Conservation (phyloP, 2,329 filamentous ascomycete genomes). For the Phaeophleospora eucalypticola region DNA sequence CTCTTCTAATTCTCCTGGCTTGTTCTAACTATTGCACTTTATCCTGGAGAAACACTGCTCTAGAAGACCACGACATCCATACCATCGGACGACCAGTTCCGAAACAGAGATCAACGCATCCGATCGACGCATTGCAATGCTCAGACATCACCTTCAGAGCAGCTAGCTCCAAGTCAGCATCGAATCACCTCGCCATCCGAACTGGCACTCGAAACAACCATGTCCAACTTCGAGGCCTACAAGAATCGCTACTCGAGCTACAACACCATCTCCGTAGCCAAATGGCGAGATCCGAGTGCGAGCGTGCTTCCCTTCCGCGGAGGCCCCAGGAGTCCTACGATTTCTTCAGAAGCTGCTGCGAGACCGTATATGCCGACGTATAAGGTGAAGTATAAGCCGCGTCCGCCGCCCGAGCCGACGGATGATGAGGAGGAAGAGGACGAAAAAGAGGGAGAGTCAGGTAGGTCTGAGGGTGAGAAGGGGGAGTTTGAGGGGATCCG, state of each 20-base stretch:
- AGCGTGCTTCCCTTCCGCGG: conserved; percentile 26
- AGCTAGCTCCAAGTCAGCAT: too few species aligned
- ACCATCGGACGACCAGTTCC: too few species aligned
- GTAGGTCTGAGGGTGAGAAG: not conserved
- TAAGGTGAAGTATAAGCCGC: conserved; percentile 20
- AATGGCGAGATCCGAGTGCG: conserved; percentile 25
- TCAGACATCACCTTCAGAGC: too few species aligned
- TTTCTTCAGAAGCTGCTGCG: conserved; percentile 22
- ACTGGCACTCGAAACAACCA: conserved; percentile 2
- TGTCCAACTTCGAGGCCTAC: conserved; percentile 19
- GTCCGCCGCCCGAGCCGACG: conserved; percentile 21
- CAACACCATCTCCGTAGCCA: conserved; percentile 22
- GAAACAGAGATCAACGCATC: too few species aligned
- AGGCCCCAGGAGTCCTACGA: conserved; percentile 18
- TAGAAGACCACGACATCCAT: too few species aligned
- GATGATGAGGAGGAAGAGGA: conserved; percentile 24
- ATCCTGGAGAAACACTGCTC: too few species aligned
- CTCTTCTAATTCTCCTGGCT: too few species aligned
- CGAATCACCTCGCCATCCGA: conserved; percentile 2
- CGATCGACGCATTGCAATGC: too few species aligned
- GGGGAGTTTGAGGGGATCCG: conserved; percentile 1
- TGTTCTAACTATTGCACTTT: too few species aligned
- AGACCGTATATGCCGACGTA: conserved; percentile 23
- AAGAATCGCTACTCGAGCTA: conserved; percentile 22
- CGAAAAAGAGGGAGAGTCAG: conserved; percentile 7